Evolutionary conservation across 2,329 filamentous ascomycete genomes (phyloP).

Genomic region (Ophiognomonia clavigignenti-juglandacearum): DNA sequence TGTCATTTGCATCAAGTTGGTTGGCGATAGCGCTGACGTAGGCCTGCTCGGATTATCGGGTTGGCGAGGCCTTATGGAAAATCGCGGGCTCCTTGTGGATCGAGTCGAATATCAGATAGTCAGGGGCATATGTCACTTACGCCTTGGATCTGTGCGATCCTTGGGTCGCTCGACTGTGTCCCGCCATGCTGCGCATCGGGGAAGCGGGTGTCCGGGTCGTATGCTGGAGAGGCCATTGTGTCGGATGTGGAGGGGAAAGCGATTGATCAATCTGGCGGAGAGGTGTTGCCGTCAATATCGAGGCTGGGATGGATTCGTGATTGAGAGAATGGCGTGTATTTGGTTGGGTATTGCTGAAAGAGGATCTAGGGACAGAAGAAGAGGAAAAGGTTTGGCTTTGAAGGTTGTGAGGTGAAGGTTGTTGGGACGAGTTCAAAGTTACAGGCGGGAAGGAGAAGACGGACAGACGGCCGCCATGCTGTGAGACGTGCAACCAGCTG

Average conservation of each 20-base stretch:
- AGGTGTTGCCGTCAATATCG: neutral
- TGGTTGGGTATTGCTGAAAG: neutral
- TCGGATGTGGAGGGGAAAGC: neutral
- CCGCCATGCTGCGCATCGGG: neutral
- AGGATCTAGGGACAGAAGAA: too few relatives aligned
- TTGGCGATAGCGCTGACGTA: neutral
- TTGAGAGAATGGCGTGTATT: too few relatives aligned
- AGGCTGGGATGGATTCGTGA: neutral
- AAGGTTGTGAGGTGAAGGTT: too few relatives aligned
- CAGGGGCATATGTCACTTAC: conserved; percentile 2
- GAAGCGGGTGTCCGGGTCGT: conserved; percentile 9
- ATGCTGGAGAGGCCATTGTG: conserved; percentile 5
- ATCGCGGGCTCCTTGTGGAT: neutral
- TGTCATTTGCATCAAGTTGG: neutral
- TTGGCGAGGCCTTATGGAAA: too few relatives aligned
- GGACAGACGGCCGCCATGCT: neutral
- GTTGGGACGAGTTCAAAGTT: too few relatives aligned
- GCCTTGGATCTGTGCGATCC: conserved; percentile 8
- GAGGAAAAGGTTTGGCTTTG: too few relatives aligned
- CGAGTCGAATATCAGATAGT: too few relatives aligned
- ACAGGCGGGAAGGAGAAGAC: too few relatives aligned
- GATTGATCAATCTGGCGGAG: neutral
- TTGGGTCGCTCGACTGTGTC: conserved; percentile 8
- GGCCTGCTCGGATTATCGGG: neutral
- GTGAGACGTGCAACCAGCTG: conserved; percentile 5